phyloP scores from a whole-genome alignment of 805 yeast species.

The Starmerella floricola region DNA sequence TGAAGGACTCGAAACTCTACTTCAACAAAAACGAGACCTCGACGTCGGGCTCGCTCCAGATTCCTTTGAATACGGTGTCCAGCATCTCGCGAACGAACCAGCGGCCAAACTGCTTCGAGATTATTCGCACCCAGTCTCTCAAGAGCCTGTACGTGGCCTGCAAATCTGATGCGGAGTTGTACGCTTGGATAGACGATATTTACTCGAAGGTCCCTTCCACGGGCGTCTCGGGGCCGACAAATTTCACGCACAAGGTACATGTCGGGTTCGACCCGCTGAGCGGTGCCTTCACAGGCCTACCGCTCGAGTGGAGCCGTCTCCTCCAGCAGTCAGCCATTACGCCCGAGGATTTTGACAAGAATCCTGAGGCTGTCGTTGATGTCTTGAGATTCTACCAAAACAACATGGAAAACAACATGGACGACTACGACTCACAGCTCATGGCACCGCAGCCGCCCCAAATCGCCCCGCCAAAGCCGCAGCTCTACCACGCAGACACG shows the following conservation, averaged over 20 bases:
- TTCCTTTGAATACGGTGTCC: constrained; percentile 47
- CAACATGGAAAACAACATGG: constrained; percentile 26
- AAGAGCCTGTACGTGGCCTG: constrained; percentile 64
- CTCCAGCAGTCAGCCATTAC: constrained; percentile 80
- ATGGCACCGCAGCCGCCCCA: constrained; percentile 5
- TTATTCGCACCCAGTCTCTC: constrained; percentile 35
- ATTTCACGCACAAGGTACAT: constrained; percentile 90
- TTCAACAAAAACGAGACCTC: constrained; percentile 56
- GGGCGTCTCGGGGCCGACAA: constrained; percentile 79
- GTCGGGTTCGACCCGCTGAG: constrained; percentile 78
- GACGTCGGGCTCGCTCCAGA: constrained; percentile 21
- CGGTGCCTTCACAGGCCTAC: constrained; percentile 85
- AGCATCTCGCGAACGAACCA: constrained; percentile 56
- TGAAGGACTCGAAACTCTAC: constrained; percentile 61
- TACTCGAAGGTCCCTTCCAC: constrained; percentile 33
- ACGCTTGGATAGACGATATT: constrained; percentile 85
- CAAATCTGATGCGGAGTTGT: constrained; percentile 65
- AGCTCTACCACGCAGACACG: background rate
- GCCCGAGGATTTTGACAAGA: constrained; percentile 72
- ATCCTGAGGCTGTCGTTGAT: constrained; percentile 90
- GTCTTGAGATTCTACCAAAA: constrained; percentile 63
- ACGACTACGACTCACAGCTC: constrained; percentile 9
- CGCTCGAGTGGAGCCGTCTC: constrained; percentile 81
- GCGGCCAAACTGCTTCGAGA: constrained; percentile 72
- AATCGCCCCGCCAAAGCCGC: constrained; percentile 5